Evolutionary conservation across 257 asterid genomes (phyloP).

Genomic region (Solanum neorickii): DNA sequence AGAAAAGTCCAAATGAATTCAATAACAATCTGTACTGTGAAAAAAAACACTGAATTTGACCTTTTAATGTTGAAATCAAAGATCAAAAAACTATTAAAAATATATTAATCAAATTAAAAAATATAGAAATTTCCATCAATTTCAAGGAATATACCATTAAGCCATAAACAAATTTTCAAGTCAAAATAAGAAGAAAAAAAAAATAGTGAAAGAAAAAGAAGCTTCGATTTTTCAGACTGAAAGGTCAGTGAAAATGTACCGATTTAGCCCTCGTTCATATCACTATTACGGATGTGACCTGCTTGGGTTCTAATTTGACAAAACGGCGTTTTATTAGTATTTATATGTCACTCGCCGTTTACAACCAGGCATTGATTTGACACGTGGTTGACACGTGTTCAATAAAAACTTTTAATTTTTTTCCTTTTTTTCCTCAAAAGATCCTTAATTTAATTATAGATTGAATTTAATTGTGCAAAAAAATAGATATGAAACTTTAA

Average conservation of each 20-base stretch:
- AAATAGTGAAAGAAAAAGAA: background rate
- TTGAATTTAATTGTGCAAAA: background rate
- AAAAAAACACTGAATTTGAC: background rate
- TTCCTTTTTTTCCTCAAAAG: background rate
- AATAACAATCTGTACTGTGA: background rate
- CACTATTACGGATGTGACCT: conserved; percentile 1
- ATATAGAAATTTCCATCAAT: background rate
- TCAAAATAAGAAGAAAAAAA: background rate
- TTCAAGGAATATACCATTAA: background rate
- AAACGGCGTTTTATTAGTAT: background rate
- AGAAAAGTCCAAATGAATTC: background rate
- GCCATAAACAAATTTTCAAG: background rate
- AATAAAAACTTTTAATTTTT: background rate
- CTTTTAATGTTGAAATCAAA: background rate
- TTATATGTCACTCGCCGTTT: background rate
- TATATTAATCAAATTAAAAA: background rate
- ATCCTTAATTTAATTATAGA: background rate
- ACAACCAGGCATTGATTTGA: background rate
- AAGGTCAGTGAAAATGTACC: background rate
- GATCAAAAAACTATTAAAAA: background rate
- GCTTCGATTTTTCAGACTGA: conserved; percentile 8
- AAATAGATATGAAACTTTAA: background rate
- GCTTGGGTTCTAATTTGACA: background rate
- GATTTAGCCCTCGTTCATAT: background rate
- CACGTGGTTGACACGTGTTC: background rate